phyloP scores from a whole-genome alignment of 2,329 filamentous ascomycete species.

The Talaromyces pinophilus region DNA sequence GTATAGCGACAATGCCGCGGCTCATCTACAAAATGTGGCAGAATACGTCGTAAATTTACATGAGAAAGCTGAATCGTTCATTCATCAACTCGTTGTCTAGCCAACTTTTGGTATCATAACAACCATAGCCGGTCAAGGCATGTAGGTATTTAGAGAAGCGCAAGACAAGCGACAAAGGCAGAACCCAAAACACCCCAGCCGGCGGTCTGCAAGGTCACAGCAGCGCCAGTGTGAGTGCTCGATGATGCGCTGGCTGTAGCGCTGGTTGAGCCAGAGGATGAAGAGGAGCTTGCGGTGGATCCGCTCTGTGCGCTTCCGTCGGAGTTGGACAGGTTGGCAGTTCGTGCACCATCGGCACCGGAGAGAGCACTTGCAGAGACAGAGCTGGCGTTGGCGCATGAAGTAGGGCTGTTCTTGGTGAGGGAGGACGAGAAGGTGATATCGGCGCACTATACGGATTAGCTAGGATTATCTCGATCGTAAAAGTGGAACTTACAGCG shows the following conservation, averaged over 20 bases:
- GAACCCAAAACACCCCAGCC: conserved; percentile 42
- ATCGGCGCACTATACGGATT: conserved; percentile 64
- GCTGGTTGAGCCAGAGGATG: conserved; percentile 10
- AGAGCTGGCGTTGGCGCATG: conserved; percentile 62
- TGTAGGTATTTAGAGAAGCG: conserved; percentile 32
- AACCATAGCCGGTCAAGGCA: background rate
- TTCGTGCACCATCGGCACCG: conserved; percentile 38
- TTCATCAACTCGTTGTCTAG: conserved; percentile 3
- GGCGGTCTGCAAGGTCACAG: conserved; percentile 37
- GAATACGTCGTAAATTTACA: background rate
- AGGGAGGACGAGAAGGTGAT: conserved; percentile 63
- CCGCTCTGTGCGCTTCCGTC: conserved; percentile 37
- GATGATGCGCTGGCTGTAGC: conserved; percentile 24
- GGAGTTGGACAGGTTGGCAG: conserved; percentile 49
- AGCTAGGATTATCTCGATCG: background rate
- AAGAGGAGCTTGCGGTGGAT: background rate
- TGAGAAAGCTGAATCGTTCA: background rate
- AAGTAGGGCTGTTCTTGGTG: conserved; percentile 44
- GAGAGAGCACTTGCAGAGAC: conserved; percentile 52
- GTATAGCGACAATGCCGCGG: background rate
- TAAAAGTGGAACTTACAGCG: conserved; percentile 51
- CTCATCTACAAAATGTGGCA: background rate
- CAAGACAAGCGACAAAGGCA: conserved; percentile 36
- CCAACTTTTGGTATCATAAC: background rate
- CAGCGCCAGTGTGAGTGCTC: conserved; percentile 36